Base-by-base conservation (phyloP, 1,284 basidiomycete species). In the Marasmius oreades region DNA sequence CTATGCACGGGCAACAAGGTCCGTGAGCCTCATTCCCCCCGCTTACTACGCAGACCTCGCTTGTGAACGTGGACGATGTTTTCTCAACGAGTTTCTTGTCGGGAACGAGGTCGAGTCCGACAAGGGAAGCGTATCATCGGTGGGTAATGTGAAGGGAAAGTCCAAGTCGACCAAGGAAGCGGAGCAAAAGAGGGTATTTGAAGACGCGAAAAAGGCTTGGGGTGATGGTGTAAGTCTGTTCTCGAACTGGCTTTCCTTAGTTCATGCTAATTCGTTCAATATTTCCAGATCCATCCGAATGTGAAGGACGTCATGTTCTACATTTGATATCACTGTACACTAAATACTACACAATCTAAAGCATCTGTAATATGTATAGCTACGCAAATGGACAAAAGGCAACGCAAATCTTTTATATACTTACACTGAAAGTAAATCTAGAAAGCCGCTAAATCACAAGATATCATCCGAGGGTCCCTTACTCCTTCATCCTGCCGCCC, bases 31-130 rank as follows among this genome's bases (percentile, higher is more conserved):
- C 23, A 77, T 89, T 6, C 89, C 90, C 0, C 79, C 88, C 0
- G 88, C 87, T 0, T 90, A 90, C 66, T 89, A 89, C 61, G 85
- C 88, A 12, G 88, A 90, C 68, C 70, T 91, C 47, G 88, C 87
- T 1, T 90, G 88, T 67, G 87, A 90, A 69, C 74, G 88, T 8
- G 89, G 84, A 0, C 70, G 88, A 36, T 85, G 75, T 65, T 91
- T 89, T 64, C 62, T 91, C 42, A 86, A 88, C 59, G 80, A 84
- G 1, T 83, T 88, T 55, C 68, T 90, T 63, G 71, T 74, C 3
- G 45, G 45, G 23, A 24, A 45, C 28, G 47, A 33, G 14, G 16
- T 16, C 14, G 26, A 50, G 14, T n/a, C 28, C 5, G 47, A 26
- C 10, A 50, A 31, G 24, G 26, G 24, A 2, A 18, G 47, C 6